Evolutionary conservation across 2,329 filamentous ascomycete genomes (phyloP).

Genomic region (Diaporthe vexans): DNA sequence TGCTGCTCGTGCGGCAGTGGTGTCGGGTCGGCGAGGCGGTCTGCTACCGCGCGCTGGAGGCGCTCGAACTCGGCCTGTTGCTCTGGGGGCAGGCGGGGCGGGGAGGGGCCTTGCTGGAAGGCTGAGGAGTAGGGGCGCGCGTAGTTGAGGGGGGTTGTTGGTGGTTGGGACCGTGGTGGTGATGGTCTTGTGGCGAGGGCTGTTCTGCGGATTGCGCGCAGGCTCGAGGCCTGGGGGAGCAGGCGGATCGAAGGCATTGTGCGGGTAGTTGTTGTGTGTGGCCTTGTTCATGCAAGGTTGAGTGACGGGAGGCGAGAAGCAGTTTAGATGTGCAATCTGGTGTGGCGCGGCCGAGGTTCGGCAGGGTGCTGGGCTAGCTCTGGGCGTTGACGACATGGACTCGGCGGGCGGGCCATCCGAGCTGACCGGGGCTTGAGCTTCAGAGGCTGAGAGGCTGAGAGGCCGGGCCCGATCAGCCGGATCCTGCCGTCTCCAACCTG

Average conservation of each 20-base stretch:
- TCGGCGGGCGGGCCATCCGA: constrained; percentile 2
- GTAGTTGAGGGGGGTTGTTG: constrained; percentile 1
- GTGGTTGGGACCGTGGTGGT: neutral
- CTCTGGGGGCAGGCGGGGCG: constrained; percentile 87
- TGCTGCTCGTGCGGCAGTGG: constrained; percentile 46
- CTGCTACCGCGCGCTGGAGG: constrained; percentile 76
- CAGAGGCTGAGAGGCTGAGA: too few species aligned
- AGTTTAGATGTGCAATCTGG: neutral
- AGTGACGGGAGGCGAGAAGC: neutral
- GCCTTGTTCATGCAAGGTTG: neutral
- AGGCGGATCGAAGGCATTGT: constrained; percentile 36
- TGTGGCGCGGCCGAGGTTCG: constrained; percentile 35
- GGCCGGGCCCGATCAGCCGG: constrained; percentile 15
- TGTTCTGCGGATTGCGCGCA: constrained; percentile 17
- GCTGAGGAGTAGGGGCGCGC: constrained; percentile 53
- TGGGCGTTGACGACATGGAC: constrained; percentile 37
- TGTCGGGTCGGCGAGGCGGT: constrained; percentile 56
- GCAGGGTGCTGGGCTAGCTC: neutral
- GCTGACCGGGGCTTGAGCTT: neutral
- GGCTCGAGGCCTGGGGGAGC: neutral
- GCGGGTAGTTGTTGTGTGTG: too few species aligned
- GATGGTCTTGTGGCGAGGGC: neutral
- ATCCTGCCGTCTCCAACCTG: neutral
- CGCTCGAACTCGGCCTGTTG: constrained; percentile 93
- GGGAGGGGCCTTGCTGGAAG: constrained; percentile 73